phyloP scores from a whole-genome alignment of 495 filamentous ascomycete genomes.

The Penicillium taxi region DNA sequence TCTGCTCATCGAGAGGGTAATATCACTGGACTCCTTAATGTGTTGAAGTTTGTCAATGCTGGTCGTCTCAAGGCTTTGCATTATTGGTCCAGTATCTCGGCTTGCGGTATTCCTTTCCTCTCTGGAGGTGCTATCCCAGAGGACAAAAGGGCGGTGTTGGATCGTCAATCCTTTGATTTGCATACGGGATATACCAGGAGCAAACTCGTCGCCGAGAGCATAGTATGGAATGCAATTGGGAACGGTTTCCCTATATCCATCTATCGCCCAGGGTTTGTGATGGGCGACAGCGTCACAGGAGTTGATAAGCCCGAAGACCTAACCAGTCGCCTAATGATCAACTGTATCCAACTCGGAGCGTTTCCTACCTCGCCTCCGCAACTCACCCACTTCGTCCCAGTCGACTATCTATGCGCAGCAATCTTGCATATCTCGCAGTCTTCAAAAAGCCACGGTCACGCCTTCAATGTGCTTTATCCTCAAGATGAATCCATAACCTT shows the following conservation, averaged over 20 bases:
- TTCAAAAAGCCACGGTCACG: slow-evolving; percentile 5
- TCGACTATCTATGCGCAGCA: slow-evolving; percentile 12
- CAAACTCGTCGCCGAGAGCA: slow-evolving; percentile 16
- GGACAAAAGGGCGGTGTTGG: slow-evolving; percentile 6
- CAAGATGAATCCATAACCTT: too few species aligned
- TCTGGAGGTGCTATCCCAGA: slow-evolving; percentile 6
- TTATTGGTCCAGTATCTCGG: slow-evolving; percentile 17
- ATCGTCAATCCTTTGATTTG: slow-evolving; percentile 8
- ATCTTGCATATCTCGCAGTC: slow-evolving; percentile 13
- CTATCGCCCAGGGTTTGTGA: slow-evolving; percentile 20
- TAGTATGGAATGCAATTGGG: slow-evolving; percentile 9
- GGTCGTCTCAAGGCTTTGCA: slow-evolving; percentile 16
- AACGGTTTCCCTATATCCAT: slow-evolving; percentile 12
- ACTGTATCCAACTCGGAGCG: slow-evolving; percentile 9
- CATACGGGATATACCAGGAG: slow-evolving; percentile 19
- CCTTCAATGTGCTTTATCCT: too few species aligned
- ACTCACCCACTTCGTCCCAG: slow-evolving; percentile 10
- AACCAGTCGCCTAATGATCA: slow-evolving; percentile 14
- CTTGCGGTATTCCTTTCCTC: slow-evolving; percentile 6
- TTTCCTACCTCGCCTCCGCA: slow-evolving; percentile 13
- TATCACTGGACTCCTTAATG: slow-evolving; percentile 12
- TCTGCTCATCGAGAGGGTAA: slow-evolving; percentile 11
- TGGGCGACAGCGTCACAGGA: slow-evolving; percentile 13
- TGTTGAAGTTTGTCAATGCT: slow-evolving; percentile 6
- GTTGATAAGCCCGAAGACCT: slow-evolving; percentile 20